Percentiles rank a stretch among this genome's conserved stretches.
Evolutionary conservation across 805 yeast species (phyloP).

Genomic region (Schwanniomyces polymorphus): DNA sequence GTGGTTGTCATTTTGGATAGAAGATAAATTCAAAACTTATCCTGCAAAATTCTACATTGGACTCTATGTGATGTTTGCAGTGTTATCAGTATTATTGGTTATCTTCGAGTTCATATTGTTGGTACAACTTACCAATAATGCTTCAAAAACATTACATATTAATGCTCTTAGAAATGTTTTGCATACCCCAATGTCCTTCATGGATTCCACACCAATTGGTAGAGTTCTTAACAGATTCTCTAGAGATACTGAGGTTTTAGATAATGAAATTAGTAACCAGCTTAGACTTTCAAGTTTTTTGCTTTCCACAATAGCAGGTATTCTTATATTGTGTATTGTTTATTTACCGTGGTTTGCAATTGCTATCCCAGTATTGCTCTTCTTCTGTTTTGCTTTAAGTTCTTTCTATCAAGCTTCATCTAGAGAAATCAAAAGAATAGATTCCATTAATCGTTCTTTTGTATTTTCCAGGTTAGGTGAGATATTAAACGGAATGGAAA

Average conservation of each 20-base stretch:
- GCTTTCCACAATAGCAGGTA: constrained; percentile 52
- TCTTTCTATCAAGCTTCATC: constrained; percentile 67
- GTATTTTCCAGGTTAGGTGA: constrained; percentile 74
- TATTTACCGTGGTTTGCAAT: constrained; percentile 76
- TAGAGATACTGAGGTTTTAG: constrained; percentile 23
- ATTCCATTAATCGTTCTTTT: constrained; percentile 64
- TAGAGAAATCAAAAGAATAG: constrained; percentile 72
- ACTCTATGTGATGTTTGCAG: constrained; percentile 15
- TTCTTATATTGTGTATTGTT: constrained; percentile 60
- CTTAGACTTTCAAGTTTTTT: constrained; percentile 26
- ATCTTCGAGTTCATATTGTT: constrained; percentile 7
- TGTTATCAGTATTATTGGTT: constrained; percentile 12
- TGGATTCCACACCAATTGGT: constrained; percentile 27
- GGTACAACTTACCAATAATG: constrained; percentile 11
- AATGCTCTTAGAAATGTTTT: constrained; percentile 13
- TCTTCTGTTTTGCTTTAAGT: constrained; percentile 43
- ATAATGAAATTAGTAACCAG: constrained; percentile 21
- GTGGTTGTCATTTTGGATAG: constrained; percentile 25
- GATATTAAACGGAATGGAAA: constrained; percentile 60
- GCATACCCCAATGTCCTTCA: constrained; percentile 21
- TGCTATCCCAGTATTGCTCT: constrained; percentile 53
- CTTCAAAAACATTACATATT: constrained; percentile 14
- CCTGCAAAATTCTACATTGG: constrained; percentile 13
- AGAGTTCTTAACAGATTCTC: constrained; percentile 25
- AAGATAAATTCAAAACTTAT: constrained; percentile 8